Percentiles rank a stretch among this genome's conserved stretches.
phyloP scores from a whole-genome alignment of 2,329 filamentous ascomycete species.

The Colletotrichum shisoi region DNA sequence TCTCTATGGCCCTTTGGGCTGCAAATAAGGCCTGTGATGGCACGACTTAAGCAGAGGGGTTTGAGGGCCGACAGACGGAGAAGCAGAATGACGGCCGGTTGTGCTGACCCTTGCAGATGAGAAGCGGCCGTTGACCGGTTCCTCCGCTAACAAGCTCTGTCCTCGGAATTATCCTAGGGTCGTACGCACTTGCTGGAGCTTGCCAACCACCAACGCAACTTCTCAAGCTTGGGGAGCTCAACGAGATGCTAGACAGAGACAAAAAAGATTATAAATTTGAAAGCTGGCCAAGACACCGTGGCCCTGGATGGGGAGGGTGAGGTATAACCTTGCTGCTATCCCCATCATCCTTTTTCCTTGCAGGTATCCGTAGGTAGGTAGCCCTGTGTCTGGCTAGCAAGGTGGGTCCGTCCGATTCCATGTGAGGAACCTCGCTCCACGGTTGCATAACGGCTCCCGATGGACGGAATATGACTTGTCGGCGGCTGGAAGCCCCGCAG shows the following conservation, averaged over 20 bases:
- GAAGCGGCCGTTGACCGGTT: conserved; percentile 18
- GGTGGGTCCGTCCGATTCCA: conserved; percentile 32
- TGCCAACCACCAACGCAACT: conserved; percentile 25
- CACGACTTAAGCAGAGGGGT: conserved; percentile 21
- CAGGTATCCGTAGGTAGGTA: neutral
- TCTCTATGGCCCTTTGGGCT: conserved; percentile 22
- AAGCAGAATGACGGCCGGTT: conserved; percentile 17
- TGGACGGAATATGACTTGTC: conserved; percentile 34
- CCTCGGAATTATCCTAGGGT: neutral
- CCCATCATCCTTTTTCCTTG: conserved; percentile 22
- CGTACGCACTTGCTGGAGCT: conserved; percentile 25
- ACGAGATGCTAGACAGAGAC: conserved; percentile 13
- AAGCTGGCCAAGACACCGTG: conserved; percentile 20
- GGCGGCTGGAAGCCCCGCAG: conserved; percentile 19
- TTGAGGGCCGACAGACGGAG: conserved; percentile 29
- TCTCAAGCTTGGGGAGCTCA: conserved; percentile 27
- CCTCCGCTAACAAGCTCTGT: conserved; percentile 31
- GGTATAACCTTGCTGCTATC: conserved; percentile 18
- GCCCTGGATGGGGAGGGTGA: conserved; percentile 20
- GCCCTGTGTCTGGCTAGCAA: conserved; percentile 19
- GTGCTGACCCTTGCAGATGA: conserved; percentile 23
- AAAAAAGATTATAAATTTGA: neutral
- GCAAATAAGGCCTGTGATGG: conserved; percentile 22
- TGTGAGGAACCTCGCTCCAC: conserved; percentile 26
- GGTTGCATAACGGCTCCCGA: conserved; percentile 33